Evolutionary conservation across 148 eudicot species (phyloP).

Genomic region (Amaranthus hypochondriacus): DNA sequence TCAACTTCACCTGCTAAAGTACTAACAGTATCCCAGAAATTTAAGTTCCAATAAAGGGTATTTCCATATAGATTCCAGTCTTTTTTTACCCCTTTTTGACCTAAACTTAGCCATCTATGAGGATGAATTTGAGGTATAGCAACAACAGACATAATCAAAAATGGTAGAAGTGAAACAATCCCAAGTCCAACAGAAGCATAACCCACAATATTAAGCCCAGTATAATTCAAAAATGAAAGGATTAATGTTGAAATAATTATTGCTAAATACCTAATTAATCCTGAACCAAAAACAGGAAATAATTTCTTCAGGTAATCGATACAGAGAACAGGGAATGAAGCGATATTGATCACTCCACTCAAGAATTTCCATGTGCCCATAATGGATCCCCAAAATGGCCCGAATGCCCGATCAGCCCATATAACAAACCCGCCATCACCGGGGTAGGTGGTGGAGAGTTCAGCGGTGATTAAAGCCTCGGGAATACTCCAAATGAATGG

Average conservation of each 20-base stretch:
- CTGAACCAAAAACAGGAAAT: conserved; percentile 35
- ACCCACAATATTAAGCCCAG: conserved; percentile 41
- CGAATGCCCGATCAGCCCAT: conserved; percentile 34
- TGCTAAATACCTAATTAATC: conserved; percentile 32
- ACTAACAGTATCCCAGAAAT: conserved; percentile 52
- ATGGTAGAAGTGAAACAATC: conserved; percentile 42
- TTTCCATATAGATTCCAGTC: conserved; percentile 41
- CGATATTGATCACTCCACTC: conserved; percentile 49
- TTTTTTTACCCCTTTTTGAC: conserved; percentile 27
- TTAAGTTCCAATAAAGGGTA: conserved; percentile 52
- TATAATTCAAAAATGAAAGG: conserved; percentile 17
- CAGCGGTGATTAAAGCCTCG: conserved; percentile 35
- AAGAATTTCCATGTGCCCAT: conserved; percentile 37
- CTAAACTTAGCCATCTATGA: conserved; percentile 39
- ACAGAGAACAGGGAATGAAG: conserved; percentile 44
- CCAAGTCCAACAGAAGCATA: conserved; percentile 45
- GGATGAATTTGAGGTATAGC: conserved; percentile 42
- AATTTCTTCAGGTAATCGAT: conserved; percentile 46
- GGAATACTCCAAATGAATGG: conserved; percentile 37
- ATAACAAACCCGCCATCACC: conserved; percentile 36
- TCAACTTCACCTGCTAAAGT: conserved; percentile 53
- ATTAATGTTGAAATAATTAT: conserved; percentile 28
- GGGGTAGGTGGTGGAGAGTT: conserved; percentile 37
- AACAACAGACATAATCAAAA: conserved; percentile 38
- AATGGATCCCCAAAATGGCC: conserved; percentile 32